These are phyloP conservation scores for Immersiella caudata DNA, from an alignment of 495 filamentous ascomycete species.

Conservation along the genomic window DNA sequence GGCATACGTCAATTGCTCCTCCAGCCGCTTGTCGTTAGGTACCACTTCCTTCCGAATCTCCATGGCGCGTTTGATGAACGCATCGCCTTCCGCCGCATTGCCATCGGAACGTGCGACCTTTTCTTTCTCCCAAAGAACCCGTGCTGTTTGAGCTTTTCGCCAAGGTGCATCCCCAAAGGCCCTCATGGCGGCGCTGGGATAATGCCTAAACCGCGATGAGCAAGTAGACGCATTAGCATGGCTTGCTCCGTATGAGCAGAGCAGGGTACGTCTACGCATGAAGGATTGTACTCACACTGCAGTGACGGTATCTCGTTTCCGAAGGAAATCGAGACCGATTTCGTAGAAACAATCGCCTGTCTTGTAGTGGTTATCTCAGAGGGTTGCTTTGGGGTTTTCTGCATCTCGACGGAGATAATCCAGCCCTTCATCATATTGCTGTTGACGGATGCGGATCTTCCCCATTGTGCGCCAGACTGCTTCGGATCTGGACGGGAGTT, in stretches of 20 bases:
- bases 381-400: background rate
- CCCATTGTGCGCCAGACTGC: constrained; percentile 1
- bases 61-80: background rate
- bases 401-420: background rate
- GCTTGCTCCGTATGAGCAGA: no score
- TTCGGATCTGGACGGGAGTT: background rate
- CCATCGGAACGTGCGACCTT: background rate
- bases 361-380: background rate
- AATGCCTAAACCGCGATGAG: background rate
- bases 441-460: constrained; percentile 3
- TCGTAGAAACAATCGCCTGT: constrained; percentile 5
- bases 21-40: background rate
- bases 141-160: constrained; percentile 1
- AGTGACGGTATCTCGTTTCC: background rate
- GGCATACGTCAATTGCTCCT: background rate
- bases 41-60: constrained; percentile 6
- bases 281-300: constrained; percentile 2
- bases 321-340: constrained; percentile 5
- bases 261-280: no score
- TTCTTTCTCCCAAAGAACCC: constrained; percentile 3
- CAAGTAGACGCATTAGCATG: no score
- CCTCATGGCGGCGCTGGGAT: background rate
- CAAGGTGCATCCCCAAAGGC: constrained; percentile 1
- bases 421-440: background rate
- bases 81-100: background rate